Evolutionary conservation across 805 yeast species (phyloP).

Genomic region (Metschnikowia sp.): DNA sequence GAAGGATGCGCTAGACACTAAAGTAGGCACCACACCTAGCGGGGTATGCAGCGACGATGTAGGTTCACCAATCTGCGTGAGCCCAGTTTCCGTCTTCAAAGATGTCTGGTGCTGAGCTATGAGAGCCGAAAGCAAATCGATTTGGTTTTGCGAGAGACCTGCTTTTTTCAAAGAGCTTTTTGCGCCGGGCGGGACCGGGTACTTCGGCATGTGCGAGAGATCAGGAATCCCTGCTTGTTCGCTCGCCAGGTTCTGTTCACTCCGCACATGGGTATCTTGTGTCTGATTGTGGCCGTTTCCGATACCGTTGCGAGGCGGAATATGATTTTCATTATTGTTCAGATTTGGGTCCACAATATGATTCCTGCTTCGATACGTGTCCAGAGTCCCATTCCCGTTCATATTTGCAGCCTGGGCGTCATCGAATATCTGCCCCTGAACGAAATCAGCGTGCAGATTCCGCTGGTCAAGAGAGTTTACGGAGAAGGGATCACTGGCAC

Average conservation of each 20-base stretch:
- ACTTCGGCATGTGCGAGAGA: slow-evolving; percentile 48
- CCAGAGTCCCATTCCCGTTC: too few species aligned
- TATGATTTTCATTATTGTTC: too few species aligned
- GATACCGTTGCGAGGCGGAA: neutral
- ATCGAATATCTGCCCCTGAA: too few species aligned
- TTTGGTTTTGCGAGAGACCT: slow-evolving; percentile 66
- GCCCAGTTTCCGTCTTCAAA: slow-evolving; percentile 6
- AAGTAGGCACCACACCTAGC: neutral
- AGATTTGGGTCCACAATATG: too few species aligned
- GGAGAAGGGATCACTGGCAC: too few species aligned
- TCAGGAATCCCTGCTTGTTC: slow-evolving; percentile 8
- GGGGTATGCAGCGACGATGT: neutral
- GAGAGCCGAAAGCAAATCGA: slow-evolving; percentile 68
- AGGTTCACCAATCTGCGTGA: neutral
- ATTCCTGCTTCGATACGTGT: too few species aligned
- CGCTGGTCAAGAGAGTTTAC: too few species aligned
- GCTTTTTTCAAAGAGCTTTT: slow-evolving; percentile 58
- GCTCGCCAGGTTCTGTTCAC: neutral
- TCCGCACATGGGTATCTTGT: neutral
- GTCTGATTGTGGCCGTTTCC: neutral
- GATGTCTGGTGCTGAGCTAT: slow-evolving; percentile 62
- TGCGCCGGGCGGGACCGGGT: slow-evolving; percentile 73
- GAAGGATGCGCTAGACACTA: neutral
- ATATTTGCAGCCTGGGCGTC: too few species aligned
- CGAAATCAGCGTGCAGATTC: too few species aligned